A percentile compares a stretch with the other conserved stretches of the same genome.
These are phyloP conservation scores for Beauveria caledonica DNA, from an alignment of 2,329 filamentous ascomycete genomes.

Conservation along the genomic window DNA sequence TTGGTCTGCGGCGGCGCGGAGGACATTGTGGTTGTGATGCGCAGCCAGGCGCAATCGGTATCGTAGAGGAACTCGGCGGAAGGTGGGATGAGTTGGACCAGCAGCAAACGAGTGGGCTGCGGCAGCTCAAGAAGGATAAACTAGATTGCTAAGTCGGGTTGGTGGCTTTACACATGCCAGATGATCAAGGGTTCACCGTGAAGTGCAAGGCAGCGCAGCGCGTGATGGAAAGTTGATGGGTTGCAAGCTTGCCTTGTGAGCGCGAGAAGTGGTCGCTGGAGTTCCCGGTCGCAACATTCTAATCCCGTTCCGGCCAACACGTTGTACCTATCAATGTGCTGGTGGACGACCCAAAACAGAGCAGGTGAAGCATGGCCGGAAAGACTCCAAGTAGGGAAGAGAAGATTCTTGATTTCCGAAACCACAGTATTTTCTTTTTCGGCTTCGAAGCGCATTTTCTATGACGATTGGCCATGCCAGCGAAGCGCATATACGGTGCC, in stretches of 20 bases:
- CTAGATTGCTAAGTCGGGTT: background rate
- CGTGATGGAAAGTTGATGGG: background rate
- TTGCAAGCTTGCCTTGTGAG: background rate
- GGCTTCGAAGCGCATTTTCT: background rate
- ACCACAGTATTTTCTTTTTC: too few species aligned
- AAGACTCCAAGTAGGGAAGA: background rate
- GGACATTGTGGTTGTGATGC: background rate
- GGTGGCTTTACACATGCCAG: background rate
- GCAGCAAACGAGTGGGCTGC: background rate
- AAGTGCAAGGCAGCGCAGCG: background rate
- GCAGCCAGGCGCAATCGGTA: background rate
- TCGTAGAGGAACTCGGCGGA: background rate
- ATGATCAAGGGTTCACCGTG: background rate
- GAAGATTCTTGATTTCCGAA: too few species aligned
- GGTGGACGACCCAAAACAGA: background rate
- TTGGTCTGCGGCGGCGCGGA: slow-evolving; percentile 4
- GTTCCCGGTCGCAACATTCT: slow-evolving; percentile 10
- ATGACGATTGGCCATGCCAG: background rate
- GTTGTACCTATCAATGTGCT: background rate
- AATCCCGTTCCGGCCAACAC: slow-evolving; percentile 8
- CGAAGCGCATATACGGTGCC: background rate
- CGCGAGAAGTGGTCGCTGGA: background rate
- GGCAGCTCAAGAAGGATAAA: background rate
- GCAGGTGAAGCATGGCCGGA: background rate
- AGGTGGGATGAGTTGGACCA: background rate